Conservation (phyloP, 768 basidiomycete species). For the Coprinopsis cinerea region DNA sequence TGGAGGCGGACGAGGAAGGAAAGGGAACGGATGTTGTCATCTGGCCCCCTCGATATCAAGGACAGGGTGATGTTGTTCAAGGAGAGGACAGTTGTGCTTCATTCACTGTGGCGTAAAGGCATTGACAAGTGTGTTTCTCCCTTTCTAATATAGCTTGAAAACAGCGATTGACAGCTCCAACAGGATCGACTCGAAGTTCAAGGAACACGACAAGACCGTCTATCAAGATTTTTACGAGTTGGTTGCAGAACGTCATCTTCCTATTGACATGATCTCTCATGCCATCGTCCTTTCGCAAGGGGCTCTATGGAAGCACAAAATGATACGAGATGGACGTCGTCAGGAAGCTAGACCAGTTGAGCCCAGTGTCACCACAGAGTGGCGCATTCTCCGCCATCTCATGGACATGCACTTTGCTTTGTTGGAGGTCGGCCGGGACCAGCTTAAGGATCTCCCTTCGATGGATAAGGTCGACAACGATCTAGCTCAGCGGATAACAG, state of each 20-base stretch:
- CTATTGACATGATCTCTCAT: slow-evolving; percentile 72
- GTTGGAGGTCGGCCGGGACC: slow-evolving; percentile 56
- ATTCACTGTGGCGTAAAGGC: slow-evolving; percentile 68
- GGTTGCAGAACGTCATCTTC: slow-evolving; percentile 63
- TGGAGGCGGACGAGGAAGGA: slow-evolving; percentile 43
- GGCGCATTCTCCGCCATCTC: slow-evolving; percentile 60
- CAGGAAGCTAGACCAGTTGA: slow-evolving; percentile 22
- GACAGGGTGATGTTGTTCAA: slow-evolving; percentile 57
- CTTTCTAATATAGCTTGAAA: slow-evolving; percentile 3
- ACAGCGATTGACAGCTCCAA: slow-evolving; percentile 10
- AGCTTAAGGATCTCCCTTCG: slow-evolving; percentile 53
- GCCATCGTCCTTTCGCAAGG: slow-evolving; percentile 70
- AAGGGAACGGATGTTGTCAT: slow-evolving; percentile 24
- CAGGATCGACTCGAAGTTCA: slow-evolving; percentile 46
- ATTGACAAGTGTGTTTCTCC: slow-evolving; percentile 43
- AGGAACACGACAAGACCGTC: slow-evolving; percentile 42
- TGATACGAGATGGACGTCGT: slow-evolving; percentile 47
- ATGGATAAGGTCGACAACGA: slow-evolving; percentile 51
- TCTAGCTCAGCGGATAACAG: slow-evolving; percentile 79
- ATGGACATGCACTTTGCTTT: slow-evolving; percentile 59
- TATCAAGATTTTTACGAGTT: slow-evolving; percentile 53
- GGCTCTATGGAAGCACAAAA: slow-evolving; percentile 79
- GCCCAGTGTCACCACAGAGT: slow-evolving; percentile 45
- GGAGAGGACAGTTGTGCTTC: slow-evolving; percentile 67
- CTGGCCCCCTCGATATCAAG: slow-evolving; percentile 15